Percentiles rank a stretch among this genome's conserved stretches.
Evolutionary conservation across 345 rosid genomes (phyloP).

Genomic region (Citrus hindsii): DNA sequence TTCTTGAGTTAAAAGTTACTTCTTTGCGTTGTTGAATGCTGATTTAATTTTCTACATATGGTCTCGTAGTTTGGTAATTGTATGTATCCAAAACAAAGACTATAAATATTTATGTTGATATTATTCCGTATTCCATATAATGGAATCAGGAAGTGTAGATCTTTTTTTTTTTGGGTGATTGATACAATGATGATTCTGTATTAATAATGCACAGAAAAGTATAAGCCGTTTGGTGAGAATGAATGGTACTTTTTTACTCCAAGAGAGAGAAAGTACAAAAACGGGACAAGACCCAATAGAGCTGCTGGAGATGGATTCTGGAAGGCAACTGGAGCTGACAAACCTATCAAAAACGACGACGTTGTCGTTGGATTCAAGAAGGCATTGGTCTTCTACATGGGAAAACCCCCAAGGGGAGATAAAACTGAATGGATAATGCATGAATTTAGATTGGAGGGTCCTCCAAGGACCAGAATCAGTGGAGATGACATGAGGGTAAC

Average conservation of each 20-base stretch:
- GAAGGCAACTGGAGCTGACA: constrained; percentile 33
- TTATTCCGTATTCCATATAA: no score
- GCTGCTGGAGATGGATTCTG: constrained; percentile 24
- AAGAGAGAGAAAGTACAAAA: constrained; percentile 18
- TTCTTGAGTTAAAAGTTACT: no score
- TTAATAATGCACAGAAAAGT: not conserved
- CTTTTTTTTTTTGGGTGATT: not conserved
- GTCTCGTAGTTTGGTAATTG: not conserved
- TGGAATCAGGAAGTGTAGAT: not conserved
- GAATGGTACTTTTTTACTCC: constrained; percentile 27
- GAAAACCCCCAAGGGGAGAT: constrained; percentile 12
- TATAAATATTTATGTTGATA: not conserved
- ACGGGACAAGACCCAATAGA: constrained; percentile 18
- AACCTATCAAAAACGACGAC: not conserved
- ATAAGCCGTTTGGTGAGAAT: constrained; percentile 2
- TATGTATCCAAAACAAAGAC: not conserved
- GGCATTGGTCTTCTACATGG: constrained; percentile 17
- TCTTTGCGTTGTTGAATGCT: not conserved
- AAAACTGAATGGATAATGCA: constrained; percentile 34
- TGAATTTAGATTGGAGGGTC: constrained; percentile 1
- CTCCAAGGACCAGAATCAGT: not conserved
- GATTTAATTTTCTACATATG: not conserved
- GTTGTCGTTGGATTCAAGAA: constrained; percentile 11
- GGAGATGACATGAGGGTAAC: constrained; percentile 18
- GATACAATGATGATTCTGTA: not conserved